These are phyloP conservation scores for Paracorniculantispora psalliotae DNA, from an alignment of 2,329 filamentous ascomycete genomes.

Conservation along the genomic window DNA sequence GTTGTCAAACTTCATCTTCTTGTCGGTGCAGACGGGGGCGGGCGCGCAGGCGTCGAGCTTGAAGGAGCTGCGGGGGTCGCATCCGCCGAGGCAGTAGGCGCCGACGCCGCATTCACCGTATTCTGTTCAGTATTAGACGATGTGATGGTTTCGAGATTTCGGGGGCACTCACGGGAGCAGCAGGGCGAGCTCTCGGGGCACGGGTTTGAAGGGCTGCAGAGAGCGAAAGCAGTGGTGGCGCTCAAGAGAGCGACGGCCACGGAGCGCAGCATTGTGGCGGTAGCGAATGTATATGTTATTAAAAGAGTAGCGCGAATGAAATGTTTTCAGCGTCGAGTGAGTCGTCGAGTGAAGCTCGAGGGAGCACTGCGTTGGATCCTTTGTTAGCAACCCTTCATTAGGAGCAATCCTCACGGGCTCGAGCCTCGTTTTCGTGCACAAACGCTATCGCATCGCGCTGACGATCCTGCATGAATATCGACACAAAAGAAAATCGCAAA, in stretches of 20 bases:
- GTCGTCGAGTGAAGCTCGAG: not conserved
- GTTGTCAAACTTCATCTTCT: constrained; percentile 67
- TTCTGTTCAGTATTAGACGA: constrained; percentile 49
- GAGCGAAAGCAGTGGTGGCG: constrained; percentile 26
- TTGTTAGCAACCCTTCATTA: not conserved
- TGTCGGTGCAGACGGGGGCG: constrained; percentile 72
- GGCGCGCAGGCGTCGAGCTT: constrained; percentile 80
- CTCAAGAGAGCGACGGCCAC: constrained; percentile 28
- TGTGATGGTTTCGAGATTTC: too few relatives aligned
- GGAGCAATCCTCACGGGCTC: not conserved
- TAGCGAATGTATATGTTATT: not conserved
- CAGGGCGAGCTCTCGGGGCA: constrained; percentile 72
- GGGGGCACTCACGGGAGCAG: constrained; percentile 64
- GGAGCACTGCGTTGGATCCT: not conserved
- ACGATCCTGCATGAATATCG: not conserved
- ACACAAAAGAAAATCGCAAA: not conserved
- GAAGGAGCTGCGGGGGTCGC: constrained; percentile 82
- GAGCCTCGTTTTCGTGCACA: not conserved
- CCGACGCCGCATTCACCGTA: constrained; percentile 91
- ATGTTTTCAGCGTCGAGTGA: not conserved
- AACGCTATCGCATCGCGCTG: not conserved
- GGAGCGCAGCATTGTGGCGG: constrained; percentile 28
- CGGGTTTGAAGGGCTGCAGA: constrained; percentile 47
- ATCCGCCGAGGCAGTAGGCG: constrained; percentile 92
- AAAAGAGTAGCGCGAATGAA: not conserved